phyloP scores from a whole-genome alignment of 2,329 filamentous ascomycete species.

The Pseudogymnoascus sp. region DNA sequence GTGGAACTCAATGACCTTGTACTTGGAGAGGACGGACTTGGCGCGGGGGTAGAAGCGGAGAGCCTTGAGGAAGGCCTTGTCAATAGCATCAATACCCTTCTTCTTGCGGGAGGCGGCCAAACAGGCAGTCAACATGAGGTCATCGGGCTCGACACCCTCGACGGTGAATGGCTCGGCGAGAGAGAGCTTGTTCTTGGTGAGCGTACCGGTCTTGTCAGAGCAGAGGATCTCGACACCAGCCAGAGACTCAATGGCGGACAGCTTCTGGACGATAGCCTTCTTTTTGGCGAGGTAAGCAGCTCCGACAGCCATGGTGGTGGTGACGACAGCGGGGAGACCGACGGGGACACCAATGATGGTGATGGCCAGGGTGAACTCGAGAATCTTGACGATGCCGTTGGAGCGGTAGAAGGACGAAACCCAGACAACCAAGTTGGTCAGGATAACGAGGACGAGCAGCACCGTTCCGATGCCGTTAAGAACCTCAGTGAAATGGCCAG shows the following conservation, averaged over 20 bases:
- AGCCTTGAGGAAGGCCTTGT: constrained; percentile 88
- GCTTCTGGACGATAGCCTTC: constrained; percentile 88
- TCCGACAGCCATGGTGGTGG: constrained; percentile 91
- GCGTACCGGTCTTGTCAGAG: constrained; percentile 87
- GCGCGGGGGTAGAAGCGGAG: constrained; percentile 74
- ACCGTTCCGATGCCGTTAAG: constrained; percentile 79
- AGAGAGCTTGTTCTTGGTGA: constrained; percentile 92
- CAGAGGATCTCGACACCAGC: constrained; percentile 90
- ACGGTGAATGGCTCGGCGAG: constrained; percentile 79
- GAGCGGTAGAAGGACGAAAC: constrained; percentile 81
- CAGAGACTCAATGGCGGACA: constrained; percentile 83
- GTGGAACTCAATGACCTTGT: constrained; percentile 75
- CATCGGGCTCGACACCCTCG: constrained; percentile 71
- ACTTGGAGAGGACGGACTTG: constrained; percentile 72
- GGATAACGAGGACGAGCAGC: constrained; percentile 69
- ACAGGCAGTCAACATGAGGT: constrained; percentile 88
- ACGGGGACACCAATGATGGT: constrained; percentile 89
- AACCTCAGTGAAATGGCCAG: constrained; percentile 85
- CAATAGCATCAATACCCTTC: constrained; percentile 91
- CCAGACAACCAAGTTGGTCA: constrained; percentile 78
- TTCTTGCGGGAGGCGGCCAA: constrained; percentile 86
- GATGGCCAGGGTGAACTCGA: constrained; percentile 79
- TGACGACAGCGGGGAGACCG: constrained; percentile 86
- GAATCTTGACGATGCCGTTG: constrained; percentile 68
- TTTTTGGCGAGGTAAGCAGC: constrained; percentile 87